Conservation (phyloP, 176 grass and related monocot species). For the Aechmea fasciata region DNA sequence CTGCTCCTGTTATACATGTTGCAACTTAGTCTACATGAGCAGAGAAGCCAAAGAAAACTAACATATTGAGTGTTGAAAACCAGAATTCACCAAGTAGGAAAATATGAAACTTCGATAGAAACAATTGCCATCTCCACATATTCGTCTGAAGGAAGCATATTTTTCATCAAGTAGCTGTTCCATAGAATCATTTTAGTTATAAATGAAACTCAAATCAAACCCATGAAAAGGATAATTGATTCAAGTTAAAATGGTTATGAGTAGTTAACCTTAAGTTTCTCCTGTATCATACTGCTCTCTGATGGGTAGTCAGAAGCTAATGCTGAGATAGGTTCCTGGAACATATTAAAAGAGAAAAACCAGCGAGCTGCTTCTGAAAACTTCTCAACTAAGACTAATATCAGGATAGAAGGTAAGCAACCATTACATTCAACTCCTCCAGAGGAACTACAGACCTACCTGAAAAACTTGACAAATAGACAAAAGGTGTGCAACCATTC, state of each 20-base stretch:
- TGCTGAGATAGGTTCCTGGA: slow-evolving; percentile 80
- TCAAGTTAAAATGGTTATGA: not conserved
- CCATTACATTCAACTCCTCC: too few relatives aligned
- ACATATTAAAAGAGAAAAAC: not conserved
- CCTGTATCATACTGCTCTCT: slow-evolving; percentile 66
- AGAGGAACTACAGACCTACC: too few relatives aligned
- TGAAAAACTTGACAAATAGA: too few relatives aligned
- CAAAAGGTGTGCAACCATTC: too few relatives aligned
- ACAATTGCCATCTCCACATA: slow-evolving; percentile 91
- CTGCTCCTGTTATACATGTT: too few relatives aligned
- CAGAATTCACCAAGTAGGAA: slow-evolving; percentile 71
- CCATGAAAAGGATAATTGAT: slow-evolving; percentile 17
- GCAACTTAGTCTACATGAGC: too few relatives aligned
- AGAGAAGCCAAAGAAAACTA: too few relatives aligned
- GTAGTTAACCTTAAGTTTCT: slow-evolving; percentile 80
- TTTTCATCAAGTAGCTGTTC: slow-evolving; percentile 73
- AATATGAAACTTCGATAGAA: slow-evolving; percentile 99
- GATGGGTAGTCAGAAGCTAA: slow-evolving; percentile 70
- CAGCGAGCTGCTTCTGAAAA: too few relatives aligned
- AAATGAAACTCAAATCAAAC: not conserved
- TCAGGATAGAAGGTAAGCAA: too few relatives aligned
- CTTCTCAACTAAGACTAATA: too few relatives aligned
- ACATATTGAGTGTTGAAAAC: not conserved
- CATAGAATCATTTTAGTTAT: slow-evolving; percentile 8
- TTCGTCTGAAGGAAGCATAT: slow-evolving; percentile 81